Conservation (phyloP, 129 eudicot species). For the Deinandra increscens region DNA sequence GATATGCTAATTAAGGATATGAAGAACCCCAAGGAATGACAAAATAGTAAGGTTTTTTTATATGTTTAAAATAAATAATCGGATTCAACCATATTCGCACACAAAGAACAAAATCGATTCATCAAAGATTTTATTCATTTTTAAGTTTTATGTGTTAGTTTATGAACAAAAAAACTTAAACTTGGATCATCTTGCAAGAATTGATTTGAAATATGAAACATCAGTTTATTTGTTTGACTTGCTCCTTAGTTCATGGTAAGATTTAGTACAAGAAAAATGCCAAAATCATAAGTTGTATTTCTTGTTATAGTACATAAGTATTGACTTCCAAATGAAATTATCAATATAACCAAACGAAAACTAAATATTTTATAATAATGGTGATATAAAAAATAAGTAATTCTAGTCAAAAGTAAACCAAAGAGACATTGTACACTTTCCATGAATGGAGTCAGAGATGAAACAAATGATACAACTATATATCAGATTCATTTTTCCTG, state of each 20-base stretch:
- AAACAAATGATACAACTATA: no score
- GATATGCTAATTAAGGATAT: constrained; percentile 49
- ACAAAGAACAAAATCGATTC: neutral
- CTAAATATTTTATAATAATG: no score
- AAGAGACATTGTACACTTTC: constrained; percentile 4
- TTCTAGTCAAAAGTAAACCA: constrained; percentile 25
- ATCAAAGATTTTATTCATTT: neutral
- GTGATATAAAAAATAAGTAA: constrained; percentile 3
- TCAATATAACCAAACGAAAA: neutral
- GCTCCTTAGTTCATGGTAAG: neutral
- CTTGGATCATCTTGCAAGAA: neutral
- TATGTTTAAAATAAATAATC: constrained; percentile 14
- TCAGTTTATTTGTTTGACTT: neutral
- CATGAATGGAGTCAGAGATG: neutral
- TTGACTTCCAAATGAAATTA: no score
- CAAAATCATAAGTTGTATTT: no score
- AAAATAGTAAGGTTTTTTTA: constrained; percentile 12
- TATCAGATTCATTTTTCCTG: constrained; percentile 56
- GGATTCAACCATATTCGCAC: neutral
- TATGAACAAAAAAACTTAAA: neutral
- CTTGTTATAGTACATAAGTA: no score
- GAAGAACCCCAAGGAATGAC: constrained; percentile 27
- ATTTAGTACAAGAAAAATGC: no score
- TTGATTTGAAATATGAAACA: neutral
- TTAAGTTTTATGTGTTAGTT: neutral